These are phyloP conservation scores for Candida ulmi DNA, from an alignment of 805 yeast genomes.

Conservation along the genomic window DNA sequence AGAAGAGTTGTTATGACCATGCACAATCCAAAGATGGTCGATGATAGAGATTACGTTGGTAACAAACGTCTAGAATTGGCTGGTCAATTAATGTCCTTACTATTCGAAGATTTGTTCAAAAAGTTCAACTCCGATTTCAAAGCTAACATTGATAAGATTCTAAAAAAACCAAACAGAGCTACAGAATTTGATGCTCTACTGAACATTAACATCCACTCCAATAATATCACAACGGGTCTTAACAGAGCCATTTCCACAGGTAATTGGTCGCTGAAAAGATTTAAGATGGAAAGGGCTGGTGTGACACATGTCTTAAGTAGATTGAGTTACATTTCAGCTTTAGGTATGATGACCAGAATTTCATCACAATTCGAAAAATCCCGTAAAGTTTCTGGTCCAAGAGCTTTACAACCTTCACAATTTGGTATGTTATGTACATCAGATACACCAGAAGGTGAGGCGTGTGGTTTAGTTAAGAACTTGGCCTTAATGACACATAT, in stretches of 20 bases:
- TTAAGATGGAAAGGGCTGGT: constrained; percentile 99
- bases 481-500: constrained; percentile 98
- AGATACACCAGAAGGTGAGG: constrained; percentile 99
- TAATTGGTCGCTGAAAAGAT: constrained; percentile 97
- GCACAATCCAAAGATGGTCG: constrained; percentile 92
- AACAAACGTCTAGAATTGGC: constrained; percentile 95
- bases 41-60: constrained; percentile 98
- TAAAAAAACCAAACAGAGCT: constrained; percentile 91
- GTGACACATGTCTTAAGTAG: constrained; percentile 95
- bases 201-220: constrained; percentile 85
- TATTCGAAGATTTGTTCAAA: constrained; percentile 95
- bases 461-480: constrained; percentile 97
- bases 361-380: constrained; percentile 99
- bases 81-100: constrained; percentile 90
- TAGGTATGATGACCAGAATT: constrained; percentile 99
- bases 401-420: constrained; percentile 98
- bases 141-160: constrained; percentile 86
- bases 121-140: constrained; percentile 94
- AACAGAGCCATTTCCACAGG: constrained; percentile 98
- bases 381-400: constrained; percentile 95
- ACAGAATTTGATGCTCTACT: constrained; percentile 92
- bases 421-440: constrained; percentile 99
- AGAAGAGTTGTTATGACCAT: constrained; percentile 94
- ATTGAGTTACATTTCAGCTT: constrained; percentile 85
- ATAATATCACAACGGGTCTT: constrained; percentile 88